phyloP scores from a whole-genome alignment of 257 asterid species.

The Salvia splendens region DNA sequence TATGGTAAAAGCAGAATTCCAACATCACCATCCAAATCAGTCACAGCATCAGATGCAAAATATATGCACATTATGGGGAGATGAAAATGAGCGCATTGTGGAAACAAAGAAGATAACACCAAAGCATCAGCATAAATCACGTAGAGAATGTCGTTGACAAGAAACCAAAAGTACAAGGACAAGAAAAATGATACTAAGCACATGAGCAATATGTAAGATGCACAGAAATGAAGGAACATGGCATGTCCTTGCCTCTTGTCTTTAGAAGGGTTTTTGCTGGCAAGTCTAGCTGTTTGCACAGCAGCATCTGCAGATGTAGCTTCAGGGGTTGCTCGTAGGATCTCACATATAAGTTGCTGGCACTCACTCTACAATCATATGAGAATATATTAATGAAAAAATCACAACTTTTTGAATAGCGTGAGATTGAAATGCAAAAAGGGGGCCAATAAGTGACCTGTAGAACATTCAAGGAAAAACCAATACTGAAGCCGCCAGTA shows the following conservation, averaged over 20 bases:
- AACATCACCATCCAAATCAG: slow-evolving; percentile 26
- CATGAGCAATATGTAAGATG: slow-evolving; percentile 21
- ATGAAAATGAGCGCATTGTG: slow-evolving; percentile 11
- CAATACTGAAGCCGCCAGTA: slow-evolving; percentile 95
- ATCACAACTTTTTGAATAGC: background rate
- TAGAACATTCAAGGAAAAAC: slow-evolving; percentile 83
- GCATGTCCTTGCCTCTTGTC: slow-evolving; percentile 79
- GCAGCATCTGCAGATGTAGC: slow-evolving; percentile 99
- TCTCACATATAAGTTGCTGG: slow-evolving; percentile 97
- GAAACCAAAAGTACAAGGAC: slow-evolving; percentile 9
- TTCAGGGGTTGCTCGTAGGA: slow-evolving; percentile 99
- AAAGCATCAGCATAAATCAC: slow-evolving; percentile 3
- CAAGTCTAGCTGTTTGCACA: slow-evolving; percentile 95
- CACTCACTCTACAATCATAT: slow-evolving; percentile 84
- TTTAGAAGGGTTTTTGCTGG: slow-evolving; percentile 83
- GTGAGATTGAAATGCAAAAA: slow-evolving; percentile 19
- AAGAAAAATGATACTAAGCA: slow-evolving; percentile 13
- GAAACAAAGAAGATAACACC: slow-evolving; percentile 20
- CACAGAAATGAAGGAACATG: slow-evolving; percentile 26
- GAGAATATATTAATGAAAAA: slow-evolving; percentile 17
- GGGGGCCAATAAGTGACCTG: slow-evolving; percentile 59
- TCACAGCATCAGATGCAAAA: slow-evolving; percentile 11
- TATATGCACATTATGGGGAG: background rate
- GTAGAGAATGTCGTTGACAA: slow-evolving; percentile 16
- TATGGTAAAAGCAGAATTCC: slow-evolving; percentile 26